Percentiles rank a stretch among this genome's conserved stretches.
These are phyloP conservation scores for Aspergillus sergii DNA, from an alignment of 2,329 filamentous ascomycete species.

Conservation along the genomic window DNA sequence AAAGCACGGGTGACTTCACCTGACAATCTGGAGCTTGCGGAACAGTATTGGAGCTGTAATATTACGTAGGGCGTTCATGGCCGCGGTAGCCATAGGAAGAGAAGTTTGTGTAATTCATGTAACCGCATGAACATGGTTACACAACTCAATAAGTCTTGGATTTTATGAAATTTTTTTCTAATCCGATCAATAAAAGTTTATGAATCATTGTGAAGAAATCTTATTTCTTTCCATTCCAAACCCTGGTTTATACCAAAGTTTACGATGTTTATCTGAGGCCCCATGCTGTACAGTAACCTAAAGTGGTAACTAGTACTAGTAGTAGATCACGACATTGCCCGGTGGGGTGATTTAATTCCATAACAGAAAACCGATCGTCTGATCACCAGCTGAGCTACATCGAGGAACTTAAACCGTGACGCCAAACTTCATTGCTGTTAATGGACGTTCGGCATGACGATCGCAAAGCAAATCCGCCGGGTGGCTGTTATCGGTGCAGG, in stretches of 20 bases:
- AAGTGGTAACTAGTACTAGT: neutral
- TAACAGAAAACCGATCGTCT: neutral
- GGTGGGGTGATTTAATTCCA: neutral
- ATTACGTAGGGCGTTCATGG: constrained; percentile 10
- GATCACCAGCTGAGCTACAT: neutral
- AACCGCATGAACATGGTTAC: neutral
- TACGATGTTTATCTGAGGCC: neutral
- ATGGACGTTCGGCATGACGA: constrained; percentile 19
- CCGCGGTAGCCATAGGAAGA: neutral
- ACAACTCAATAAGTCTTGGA: neutral
- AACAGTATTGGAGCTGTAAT: constrained; percentile 18
- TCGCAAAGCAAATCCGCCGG: constrained; percentile 29
- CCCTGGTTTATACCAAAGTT: neutral
- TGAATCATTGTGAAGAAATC: neutral
- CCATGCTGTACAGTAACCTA: neutral
- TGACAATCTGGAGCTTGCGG: constrained; percentile 6
- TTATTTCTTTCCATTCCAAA: no score
- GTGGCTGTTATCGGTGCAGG: constrained; percentile 84
- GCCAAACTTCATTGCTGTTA: neutral
- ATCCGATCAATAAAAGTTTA: neutral
- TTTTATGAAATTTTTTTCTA: neutral
- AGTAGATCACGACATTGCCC: constrained; percentile 2
- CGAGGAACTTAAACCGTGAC: neutral
- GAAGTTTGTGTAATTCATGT: constrained; percentile 3
- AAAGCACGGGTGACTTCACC: constrained; percentile 7